Base-by-base conservation (phyloP, 1,284 basidiomycete species). In the Moesziomyces globuligerus region DNA sequence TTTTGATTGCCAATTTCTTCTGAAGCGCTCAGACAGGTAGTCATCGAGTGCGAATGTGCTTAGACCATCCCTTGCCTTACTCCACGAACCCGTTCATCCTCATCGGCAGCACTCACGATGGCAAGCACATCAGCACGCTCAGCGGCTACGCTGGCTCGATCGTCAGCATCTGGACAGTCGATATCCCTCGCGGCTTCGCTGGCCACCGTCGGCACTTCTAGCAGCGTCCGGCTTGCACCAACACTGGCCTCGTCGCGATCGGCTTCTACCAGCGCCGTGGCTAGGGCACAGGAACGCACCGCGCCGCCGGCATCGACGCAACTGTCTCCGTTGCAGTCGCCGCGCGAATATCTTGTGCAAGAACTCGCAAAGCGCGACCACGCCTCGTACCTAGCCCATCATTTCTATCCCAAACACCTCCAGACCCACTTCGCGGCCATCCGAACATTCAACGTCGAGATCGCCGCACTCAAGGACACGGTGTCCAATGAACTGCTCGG, bases 401-500 rank as follows among this genome's bases (percentile, higher is more conserved):
- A 75, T 39, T 79, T 80, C 44, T 81, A 78, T 46, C 70, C 74
- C 0, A 58, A 51, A 24, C 56, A 58, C n/a, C 60, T 77, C 1
- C 77, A 76, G 46, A 74, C 64, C 11, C 79, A 80, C 45, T 82
- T 74, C 56, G 74, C 78, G 8, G 75, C 78, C 34, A 66, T 82
- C 15, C 74, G 80, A 15, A 69, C 75, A 13, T 76, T 82, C 62
- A 75, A 80, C 39, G 64, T 73, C 34, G 81, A 82, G 51, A 58
- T 79, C 10, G 76, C 79, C 10, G 60, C 68, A 2, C 58, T 82
- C 24, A 76, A 76, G 41, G 77, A 80, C 37, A 69, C 48, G 10
- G 75, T 82, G 4, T 75, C 72, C n/a, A 78, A 76, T 48, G 79
- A 81, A 57, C 65, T 81, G 11, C 62, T 82, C 0, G 81, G 79